Conservation (phyloP, 176 grass and related monocot species). For the Musa acuminata region DNA sequence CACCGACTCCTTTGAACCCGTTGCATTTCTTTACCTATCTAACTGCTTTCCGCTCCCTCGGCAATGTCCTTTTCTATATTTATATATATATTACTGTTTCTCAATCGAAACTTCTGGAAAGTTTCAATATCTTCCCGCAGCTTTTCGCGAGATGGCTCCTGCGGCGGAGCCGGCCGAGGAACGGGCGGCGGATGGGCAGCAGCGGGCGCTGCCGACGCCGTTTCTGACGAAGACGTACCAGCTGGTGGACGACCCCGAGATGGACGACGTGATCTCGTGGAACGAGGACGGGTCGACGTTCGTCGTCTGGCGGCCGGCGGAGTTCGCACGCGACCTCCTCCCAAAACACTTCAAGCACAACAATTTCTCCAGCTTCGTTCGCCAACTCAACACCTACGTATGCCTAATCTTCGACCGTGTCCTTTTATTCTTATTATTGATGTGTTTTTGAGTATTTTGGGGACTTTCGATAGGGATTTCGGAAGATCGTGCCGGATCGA, state of each 20-base stretch:
- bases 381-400: slow-evolving; percentile 96
- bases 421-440: not conserved
- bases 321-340: slow-evolving; percentile 84
- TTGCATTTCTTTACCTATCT: too few species aligned
- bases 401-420: not conserved
- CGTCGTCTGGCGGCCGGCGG: slow-evolving; percentile 72
- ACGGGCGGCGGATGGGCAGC: not conserved
- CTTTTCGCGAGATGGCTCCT: not conserved
- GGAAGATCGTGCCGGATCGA: slow-evolving; percentile 11
- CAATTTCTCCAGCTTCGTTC: slow-evolving; percentile 97
- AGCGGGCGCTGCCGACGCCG: slow-evolving; percentile 60
- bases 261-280: slow-evolving; percentile 91
- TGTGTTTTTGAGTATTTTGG: not conserved
- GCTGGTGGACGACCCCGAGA: slow-evolving; percentile 62
- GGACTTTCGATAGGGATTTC: slow-evolving; percentile 3
- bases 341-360: slow-evolving; percentile 99
- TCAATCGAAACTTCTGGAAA: too few species aligned
- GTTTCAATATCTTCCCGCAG: too few species aligned
- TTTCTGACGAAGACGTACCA: slow-evolving; percentile 95
- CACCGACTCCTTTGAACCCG: too few species aligned
- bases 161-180: not conserved
- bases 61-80: too few species aligned
- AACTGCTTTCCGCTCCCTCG: too few species aligned
- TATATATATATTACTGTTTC: too few species aligned
- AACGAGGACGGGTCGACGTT: slow-evolving; percentile 66